A percentile compares a stretch with the other conserved stretches of the same genome.
Evolutionary conservation across 73 alveolate genomes (phyloP).

Genomic region (Tetrahymena elliotti): DNA sequence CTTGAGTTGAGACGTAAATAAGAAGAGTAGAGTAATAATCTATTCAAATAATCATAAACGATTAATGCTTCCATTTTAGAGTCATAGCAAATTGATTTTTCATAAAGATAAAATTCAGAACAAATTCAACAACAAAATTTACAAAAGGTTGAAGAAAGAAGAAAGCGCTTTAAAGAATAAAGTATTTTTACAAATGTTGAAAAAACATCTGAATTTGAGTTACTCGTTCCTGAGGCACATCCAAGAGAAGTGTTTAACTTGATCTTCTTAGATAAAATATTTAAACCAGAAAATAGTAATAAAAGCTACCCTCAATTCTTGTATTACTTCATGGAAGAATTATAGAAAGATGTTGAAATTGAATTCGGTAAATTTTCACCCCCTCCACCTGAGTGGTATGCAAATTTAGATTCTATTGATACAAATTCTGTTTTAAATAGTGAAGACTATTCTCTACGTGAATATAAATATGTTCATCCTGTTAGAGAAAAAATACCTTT

Average conservation of each 20-base stretch:
- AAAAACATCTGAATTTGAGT: not conserved
- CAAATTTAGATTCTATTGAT: not conserved
- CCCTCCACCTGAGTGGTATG: not conserved
- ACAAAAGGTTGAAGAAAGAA: not conserved
- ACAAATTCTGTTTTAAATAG: not conserved
- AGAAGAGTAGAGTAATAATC: not conserved
- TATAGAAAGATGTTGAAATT: not conserved
- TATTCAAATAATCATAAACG: not conserved
- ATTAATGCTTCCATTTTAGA: not conserved
- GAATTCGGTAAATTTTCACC: not conserved
- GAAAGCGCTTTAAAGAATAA: not conserved
- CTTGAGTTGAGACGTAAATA: not conserved
- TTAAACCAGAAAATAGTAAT: not conserved
- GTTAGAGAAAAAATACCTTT: slow-evolving; percentile 24
- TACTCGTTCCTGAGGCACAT: not conserved
- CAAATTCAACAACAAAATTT: not conserved
- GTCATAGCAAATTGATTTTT: not conserved
- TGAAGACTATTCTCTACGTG: not conserved
- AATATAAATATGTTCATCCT: slow-evolving; percentile 28
- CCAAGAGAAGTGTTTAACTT: not conserved
- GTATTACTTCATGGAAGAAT: not conserved
- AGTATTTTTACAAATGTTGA: not conserved
- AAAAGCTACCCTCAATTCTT: not conserved
- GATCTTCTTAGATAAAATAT: not conserved
- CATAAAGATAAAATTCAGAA: not conserved